A percentile compares a stretch with the other conserved stretches of the same genome.
Conservation (phyloP, 164 flowering plant genomes). For the Vitis rupestris region DNA sequence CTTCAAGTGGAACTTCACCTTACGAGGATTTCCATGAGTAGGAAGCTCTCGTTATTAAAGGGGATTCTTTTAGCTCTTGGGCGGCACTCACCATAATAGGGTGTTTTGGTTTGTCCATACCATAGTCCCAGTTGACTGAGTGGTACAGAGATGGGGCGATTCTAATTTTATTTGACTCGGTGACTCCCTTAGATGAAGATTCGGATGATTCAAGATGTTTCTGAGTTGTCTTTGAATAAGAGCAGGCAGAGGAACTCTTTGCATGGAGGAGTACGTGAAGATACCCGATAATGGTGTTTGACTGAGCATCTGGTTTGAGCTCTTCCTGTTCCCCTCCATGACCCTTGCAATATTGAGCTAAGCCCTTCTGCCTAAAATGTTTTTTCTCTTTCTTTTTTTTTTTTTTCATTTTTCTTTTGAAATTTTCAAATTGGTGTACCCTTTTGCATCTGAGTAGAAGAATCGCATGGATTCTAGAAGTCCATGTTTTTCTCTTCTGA, state of each 20-base stretch:
- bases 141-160: neutral
- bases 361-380: neutral
- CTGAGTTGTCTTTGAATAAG: neutral
- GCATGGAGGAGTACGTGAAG: neutral
- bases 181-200: neutral
- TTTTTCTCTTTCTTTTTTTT: neutral
- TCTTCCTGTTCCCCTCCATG: neutral
- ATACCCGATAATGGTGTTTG: neutral
- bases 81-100: too few species aligned
- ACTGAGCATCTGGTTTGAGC: neutral
- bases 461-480: too few species aligned
- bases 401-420: too few species aligned
- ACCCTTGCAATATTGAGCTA: neutral
- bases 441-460: neutral
- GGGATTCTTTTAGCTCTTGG: too few species aligned
- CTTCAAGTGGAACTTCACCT: conserved; percentile 78
- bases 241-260: neutral
- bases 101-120: neutral
- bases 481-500: neutral
- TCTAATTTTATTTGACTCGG: conserved; percentile 2
- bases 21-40: conserved; percentile 73
- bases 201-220: neutral
- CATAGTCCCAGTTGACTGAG: neutral
- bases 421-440: neutral
- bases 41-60: neutral